A percentile compares a stretch with the other conserved stretches of the same genome.
phyloP scores from a whole-genome alignment of 805 yeast genomes.

The Kuraishia hungarica region DNA sequence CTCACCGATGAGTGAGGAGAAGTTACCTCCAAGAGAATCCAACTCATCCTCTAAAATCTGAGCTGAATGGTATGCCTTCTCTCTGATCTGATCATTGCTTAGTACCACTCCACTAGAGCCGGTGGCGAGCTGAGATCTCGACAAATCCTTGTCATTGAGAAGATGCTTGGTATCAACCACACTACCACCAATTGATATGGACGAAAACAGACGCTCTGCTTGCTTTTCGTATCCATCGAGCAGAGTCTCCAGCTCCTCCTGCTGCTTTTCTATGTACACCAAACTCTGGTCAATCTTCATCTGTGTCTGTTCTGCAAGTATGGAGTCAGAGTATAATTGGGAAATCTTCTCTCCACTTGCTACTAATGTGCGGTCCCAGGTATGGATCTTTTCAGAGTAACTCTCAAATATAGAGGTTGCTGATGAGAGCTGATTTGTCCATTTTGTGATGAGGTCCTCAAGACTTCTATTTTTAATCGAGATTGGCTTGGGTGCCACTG shows the following conservation, averaged over 20 bases:
- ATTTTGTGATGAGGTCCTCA: slow-evolving; percentile 85
- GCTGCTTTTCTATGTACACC: slow-evolving; percentile 82
- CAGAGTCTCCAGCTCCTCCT: slow-evolving; percentile 78
- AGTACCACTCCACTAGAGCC: slow-evolving; percentile 12
- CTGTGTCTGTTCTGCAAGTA: slow-evolving; percentile 81
- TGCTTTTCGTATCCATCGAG: slow-evolving; percentile 78
- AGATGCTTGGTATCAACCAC: background rate
- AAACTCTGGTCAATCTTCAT: slow-evolving; percentile 80
- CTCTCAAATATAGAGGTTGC: slow-evolving; percentile 67
- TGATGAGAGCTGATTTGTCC: slow-evolving; percentile 80
- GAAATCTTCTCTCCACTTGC: slow-evolving; percentile 81
- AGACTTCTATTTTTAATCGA: slow-evolving; percentile 84
- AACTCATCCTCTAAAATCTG: slow-evolving; percentile 76
- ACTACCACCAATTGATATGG: slow-evolving; percentile 10
- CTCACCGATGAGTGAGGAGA: slow-evolving; percentile 68
- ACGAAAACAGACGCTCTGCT: slow-evolving; percentile 40
- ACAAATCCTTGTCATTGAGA: background rate
- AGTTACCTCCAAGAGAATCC: slow-evolving; percentile 67
- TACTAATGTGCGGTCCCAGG: slow-evolving; percentile 82
- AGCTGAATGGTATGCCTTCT: slow-evolving; percentile 81
- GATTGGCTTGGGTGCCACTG: slow-evolving; percentile 57
- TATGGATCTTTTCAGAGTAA: slow-evolving; percentile 65
- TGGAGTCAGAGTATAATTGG: slow-evolving; percentile 66
- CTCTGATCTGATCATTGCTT: slow-evolving; percentile 78
- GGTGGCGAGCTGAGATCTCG: background rate